Evolutionary conservation across 2,329 filamentous ascomycete genomes (phyloP).

Genomic region (Botrytis fragariae): DNA sequence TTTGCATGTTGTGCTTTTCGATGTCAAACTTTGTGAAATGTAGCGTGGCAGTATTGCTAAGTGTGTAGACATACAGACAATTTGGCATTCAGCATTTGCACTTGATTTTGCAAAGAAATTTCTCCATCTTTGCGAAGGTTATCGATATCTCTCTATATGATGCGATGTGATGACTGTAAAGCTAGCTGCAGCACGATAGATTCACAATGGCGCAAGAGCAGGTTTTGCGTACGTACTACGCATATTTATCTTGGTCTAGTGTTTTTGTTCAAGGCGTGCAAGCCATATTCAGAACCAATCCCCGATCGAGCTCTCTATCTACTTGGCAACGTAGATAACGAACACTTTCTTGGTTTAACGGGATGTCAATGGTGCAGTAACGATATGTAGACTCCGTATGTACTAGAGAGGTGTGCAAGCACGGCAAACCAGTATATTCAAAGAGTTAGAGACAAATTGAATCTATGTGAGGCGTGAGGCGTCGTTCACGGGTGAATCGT

Average conservation of each 20-base stretch:
- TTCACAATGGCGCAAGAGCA: background rate
- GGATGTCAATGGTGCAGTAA: background rate
- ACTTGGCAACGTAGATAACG: slow-evolving; percentile 13
- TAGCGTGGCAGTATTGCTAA: background rate
- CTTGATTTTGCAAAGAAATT: background rate
- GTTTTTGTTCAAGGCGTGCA: background rate
- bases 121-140: background rate
- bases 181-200: background rate
- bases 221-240: background rate
- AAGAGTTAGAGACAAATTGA: background rate
- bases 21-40: background rate
- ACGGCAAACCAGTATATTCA: background rate
- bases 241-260: background rate
- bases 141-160: background rate
- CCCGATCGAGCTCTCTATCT: background rate
- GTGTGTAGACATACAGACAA: background rate
- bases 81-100: background rate
- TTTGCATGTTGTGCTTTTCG: background rate
- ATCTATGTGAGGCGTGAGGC: background rate
- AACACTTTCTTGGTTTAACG: background rate
- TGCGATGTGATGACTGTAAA: background rate
- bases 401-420: background rate
- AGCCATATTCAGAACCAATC: background rate
- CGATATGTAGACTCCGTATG: background rate
- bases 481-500: background rate